Evolutionary conservation across 2,329 filamentous ascomycete species (phyloP).

Genomic region (Scleromitrula shiraiana): DNA sequence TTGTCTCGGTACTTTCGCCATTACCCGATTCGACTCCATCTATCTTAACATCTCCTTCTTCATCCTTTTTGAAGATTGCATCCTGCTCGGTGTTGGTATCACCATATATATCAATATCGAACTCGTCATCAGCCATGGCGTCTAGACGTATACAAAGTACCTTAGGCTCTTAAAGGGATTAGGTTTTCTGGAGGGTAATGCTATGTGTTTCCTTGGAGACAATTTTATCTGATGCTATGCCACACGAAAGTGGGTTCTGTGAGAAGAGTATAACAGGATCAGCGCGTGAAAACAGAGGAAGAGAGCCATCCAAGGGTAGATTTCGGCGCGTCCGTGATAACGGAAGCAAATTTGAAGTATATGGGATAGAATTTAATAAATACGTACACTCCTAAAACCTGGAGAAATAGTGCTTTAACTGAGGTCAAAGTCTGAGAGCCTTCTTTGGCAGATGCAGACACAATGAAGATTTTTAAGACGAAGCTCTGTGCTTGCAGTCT

Average conservation of each 20-base stretch:
- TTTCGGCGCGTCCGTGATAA: slow-evolving; percentile 13
- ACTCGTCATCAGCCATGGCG: slow-evolving; percentile 60
- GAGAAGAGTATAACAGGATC: slow-evolving; percentile 23
- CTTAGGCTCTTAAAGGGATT: slow-evolving; percentile 3
- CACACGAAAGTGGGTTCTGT: slow-evolving; percentile 26
- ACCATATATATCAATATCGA: slow-evolving; percentile 66
- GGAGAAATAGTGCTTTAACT: slow-evolving; percentile 20
- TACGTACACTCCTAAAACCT: slow-evolving; percentile 32
- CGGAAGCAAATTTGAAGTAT: slow-evolving; percentile 23
- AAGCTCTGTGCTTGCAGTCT: slow-evolving; percentile 57
- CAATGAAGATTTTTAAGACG: slow-evolving; percentile 42
- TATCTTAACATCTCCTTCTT: slow-evolving; percentile 31
- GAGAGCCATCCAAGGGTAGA: slow-evolving; percentile 5
- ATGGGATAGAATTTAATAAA: slow-evolving; percentile 30
- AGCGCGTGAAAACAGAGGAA: slow-evolving; percentile 26
- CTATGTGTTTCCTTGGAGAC: slow-evolving; percentile 24
- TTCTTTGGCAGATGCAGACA: slow-evolving; percentile 29
- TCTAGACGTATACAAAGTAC: slow-evolving; percentile 4
- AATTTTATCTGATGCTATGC: slow-evolving; percentile 19
- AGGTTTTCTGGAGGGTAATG: slow-evolving; percentile 11
- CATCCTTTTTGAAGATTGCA: slow-evolving; percentile 30
- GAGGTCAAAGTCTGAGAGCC: slow-evolving; percentile 28
- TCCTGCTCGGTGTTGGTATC: slow-evolving; percentile 44
- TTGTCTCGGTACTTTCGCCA: slow-evolving; percentile 17
- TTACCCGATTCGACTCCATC: slow-evolving; percentile 27